Evolutionary conservation across 441 rosid species (phyloP), one percentile per base, ranked within the genome.

Genomic region (Croton laevigatus): DNA sequence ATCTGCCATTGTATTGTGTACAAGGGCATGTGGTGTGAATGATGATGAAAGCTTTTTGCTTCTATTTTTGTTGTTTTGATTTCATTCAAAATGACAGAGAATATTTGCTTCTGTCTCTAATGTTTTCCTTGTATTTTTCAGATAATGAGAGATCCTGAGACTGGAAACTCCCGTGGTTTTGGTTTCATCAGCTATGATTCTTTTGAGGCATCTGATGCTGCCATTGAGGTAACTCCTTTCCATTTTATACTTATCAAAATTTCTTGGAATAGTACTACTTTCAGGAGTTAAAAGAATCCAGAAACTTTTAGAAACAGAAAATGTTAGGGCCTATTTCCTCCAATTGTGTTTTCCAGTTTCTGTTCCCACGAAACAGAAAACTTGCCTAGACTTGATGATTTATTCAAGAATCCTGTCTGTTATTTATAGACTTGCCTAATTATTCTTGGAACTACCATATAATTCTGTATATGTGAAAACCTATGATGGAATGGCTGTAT

Each of bases 131-230:
- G 52, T 62, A 23, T 52, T 80, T 46, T 71, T 71, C 85, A 95
- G 99, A 92, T 92, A 57, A 92, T 95, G 98, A 84, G 98, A 82
- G 98, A 95, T 82, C 97, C 98, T 2, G 99, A 91, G 52, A 89
- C 98, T 0, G 98, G 99, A 62, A 92, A 89, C 83, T 94, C 98
- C 27, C 89, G 99, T 51, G 98, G 98, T 57, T 92, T 94, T 71
- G 99, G 98, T 77, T 94, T 94, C 82, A 88, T 94, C 52, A 92
- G 99, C 78, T 94, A 92, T 77, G 98, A 94, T 74, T 94, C 98
- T 57, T 92, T 94, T 74, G 94, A 92, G 74, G 97, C 97, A 73
- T 94, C 97, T 81, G 97, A 91, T 87, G 88, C 97, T 59, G 99
- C 97, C 69, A 90, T 90, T 66, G 98, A 94, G 91, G 99, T 90